Conservation (phyloP, 2,329 filamentous ascomycete genomes). For the Rhynchosporium graminicola region DNA sequence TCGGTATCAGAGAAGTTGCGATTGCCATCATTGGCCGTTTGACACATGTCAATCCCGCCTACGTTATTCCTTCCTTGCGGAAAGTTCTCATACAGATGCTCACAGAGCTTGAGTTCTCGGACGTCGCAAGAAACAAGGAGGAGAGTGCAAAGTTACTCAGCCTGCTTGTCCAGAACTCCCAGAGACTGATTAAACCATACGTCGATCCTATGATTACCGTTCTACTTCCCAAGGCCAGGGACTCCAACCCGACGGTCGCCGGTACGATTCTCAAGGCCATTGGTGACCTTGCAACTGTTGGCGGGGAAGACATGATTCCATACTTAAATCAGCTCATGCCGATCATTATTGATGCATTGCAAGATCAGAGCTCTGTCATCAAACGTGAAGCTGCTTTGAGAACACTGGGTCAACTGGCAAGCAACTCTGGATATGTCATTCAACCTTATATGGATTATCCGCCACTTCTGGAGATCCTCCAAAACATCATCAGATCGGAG, state of each 20-base stretch:
- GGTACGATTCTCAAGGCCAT: conserved; percentile 95
- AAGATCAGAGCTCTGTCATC: conserved; percentile 86
- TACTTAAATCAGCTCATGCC: conserved; percentile 94
- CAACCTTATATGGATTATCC: conserved; percentile 95
- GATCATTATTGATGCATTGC: conserved; percentile 88
- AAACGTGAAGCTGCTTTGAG: conserved; percentile 91
- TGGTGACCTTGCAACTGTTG: conserved; percentile 89
- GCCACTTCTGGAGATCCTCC: conserved; percentile 85
- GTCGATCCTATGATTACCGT: conserved; percentile 96
- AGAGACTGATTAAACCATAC: conserved; percentile 90
- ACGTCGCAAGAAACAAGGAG: conserved; percentile 90
- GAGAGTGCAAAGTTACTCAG: conserved; percentile 93
- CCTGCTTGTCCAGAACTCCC: conserved; percentile 88
- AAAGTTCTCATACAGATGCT: conserved; percentile 96
- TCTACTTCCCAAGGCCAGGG: conserved; percentile 87
- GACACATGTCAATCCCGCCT: conserved; percentile 89
- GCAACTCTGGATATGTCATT: conserved; percentile 97
- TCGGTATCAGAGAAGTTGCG: conserved; percentile 87
- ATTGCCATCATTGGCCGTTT: conserved; percentile 96
- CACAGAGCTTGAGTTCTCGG: conserved; percentile 94
- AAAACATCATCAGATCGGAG: conserved; percentile 92
- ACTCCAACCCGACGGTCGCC: conserved; percentile 82
- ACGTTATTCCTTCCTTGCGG: conserved; percentile 92
- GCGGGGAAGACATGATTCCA: conserved; percentile 87
- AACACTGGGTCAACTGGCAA: conserved; percentile 88